Conservation (phyloP, 164 flowering plant genomes). For the Nymphaea thermarum region DNA sequence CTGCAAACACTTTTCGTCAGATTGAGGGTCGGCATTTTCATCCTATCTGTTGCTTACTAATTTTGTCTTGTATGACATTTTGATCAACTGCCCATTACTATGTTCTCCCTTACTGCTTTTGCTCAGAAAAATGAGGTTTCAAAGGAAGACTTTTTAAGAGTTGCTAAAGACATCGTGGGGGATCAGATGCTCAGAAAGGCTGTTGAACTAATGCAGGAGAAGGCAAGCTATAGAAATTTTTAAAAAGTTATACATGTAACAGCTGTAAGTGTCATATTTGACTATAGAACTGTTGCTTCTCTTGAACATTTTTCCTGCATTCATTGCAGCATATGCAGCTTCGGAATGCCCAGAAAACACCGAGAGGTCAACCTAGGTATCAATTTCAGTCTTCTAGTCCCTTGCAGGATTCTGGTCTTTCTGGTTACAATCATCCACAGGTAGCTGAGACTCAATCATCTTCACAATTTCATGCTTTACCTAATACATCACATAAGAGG, state of each 20-base stretch:
- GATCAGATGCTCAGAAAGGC: conserved; percentile 87
- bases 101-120: conserved; percentile 2
- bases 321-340: conserved; percentile 11
- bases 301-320: neutral
- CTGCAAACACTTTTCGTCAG: conserved; percentile 47
- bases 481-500: conserved; percentile 18
- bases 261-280: neutral
- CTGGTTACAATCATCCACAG: conserved; percentile 22
- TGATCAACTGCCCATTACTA: neutral
- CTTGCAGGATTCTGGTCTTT: conserved; percentile 25
- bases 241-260: neutral
- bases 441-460: conserved; percentile 21
- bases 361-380: conserved; percentile 19
- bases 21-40: conserved; percentile 45
- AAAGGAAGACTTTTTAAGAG: conserved; percentile 70
- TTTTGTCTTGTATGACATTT: conserved; percentile 2
- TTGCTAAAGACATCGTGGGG: conserved; percentile 69
- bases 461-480: conserved; percentile 14
- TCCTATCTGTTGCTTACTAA: conserved; percentile 1
- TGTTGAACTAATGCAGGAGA: conserved; percentile 38
- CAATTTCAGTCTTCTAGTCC: conserved; percentile 33
- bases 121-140: conserved; percentile 64
- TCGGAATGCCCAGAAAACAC: conserved; percentile 25
- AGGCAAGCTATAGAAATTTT: conserved; percentile 24
- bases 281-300: neutral